Conservation (phyloP, 2,329 filamentous ascomycete species). For the Fusarium succisae region DNA sequence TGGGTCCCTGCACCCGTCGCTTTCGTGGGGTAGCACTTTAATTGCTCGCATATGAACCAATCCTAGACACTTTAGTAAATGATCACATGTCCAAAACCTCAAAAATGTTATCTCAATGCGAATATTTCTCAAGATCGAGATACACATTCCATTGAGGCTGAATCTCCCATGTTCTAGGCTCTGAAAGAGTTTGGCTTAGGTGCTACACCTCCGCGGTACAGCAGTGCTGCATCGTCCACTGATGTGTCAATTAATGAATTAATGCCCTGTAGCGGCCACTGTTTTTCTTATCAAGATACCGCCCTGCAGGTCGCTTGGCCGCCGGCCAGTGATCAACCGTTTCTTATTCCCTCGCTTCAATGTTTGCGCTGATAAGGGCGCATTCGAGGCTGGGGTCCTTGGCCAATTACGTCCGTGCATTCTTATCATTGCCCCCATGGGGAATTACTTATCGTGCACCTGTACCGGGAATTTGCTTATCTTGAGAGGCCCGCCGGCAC, state of each 20-base stretch:
- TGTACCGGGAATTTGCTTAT: conserved; percentile 1
- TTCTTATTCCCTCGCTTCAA: neutral
- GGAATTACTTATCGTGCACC: conserved; percentile 1
- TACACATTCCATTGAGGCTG: neutral
- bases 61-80: neutral
- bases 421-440: conserved; percentile 16
- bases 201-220: conserved; percentile 10
- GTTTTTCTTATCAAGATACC: conserved; percentile 14
- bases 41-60: neutral
- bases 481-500: conserved; percentile 18
- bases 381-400: neutral
- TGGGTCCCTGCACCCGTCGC: neutral
- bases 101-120: neutral
- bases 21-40: neutral
- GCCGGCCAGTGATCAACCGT: conserved; percentile 10
- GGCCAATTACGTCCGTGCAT: neutral
- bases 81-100: neutral
- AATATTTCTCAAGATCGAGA: neutral
- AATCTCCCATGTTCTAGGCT: neutral
- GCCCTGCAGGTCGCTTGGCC: neutral
- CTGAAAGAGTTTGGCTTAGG: neutral
- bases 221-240: neutral
- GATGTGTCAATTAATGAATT: conserved; percentile 29
- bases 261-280: neutral
- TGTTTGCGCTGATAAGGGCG: conserved; percentile 13